Base-by-base conservation (phyloP, 1,284 basidiomycete species). In the Vanrija sp. region DNA sequence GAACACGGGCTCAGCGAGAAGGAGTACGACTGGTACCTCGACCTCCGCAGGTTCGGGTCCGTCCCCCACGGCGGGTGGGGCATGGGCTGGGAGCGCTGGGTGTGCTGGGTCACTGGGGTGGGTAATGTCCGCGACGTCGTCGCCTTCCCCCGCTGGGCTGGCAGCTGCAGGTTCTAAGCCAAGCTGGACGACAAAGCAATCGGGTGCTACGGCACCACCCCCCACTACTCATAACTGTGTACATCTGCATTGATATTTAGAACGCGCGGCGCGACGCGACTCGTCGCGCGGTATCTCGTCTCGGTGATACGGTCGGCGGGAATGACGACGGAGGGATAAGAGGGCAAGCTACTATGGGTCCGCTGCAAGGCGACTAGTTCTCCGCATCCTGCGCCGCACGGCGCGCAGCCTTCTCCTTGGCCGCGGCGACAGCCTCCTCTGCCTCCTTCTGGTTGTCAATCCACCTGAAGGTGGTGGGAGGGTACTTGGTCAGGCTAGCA, bases 41-140 rank as follows among this genome's bases (percentile, higher is more conserved):
- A 95, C 65, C 72, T 95, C 60, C 79, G 93, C 55, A 81, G 80
- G 65, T 83, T 71, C 65, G 93, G 93, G 6, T 85, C 86, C n/a
- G 85, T 87, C 19, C 87, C 90, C 3, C 91, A 95, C 75, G 91
- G 88, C 21, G 93, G 93, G 5, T 96, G 92, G 78, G 93, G 93
- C 5, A 81, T 96, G 79, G 93, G 93, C 5, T 93, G 93, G 69
- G 93, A 97, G 74, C 79, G 93, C 58, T 79, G 94, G 39, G 81
- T 96, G 16, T 83, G 85, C 52, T 93, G 89, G 86, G 78, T 94
- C 18, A 85, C 86, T 15, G 91, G 90, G 0, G 80, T 89, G 43
- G 85, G 86, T 53, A 95, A 94, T 73, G 83, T 96, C 28, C 80
- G 89, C 57, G 93, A 97, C 73, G 91, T 90, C 65, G 85, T 93